Base-by-base conservation (phyloP, 1,284 basidiomycete species). In the Meira miltonrushii region DNA sequence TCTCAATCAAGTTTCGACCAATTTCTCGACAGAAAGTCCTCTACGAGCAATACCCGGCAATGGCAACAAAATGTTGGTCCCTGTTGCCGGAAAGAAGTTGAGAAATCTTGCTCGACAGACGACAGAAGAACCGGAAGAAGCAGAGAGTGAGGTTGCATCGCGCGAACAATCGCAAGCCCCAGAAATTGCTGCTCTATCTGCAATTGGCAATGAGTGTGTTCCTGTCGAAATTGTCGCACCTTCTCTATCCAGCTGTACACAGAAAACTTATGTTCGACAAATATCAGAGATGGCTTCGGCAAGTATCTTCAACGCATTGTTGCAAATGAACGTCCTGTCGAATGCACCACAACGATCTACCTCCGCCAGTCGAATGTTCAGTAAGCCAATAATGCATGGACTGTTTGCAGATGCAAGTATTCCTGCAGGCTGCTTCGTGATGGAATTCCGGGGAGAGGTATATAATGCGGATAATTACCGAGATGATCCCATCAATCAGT, bases 401-500 rank as follows among this genome's bases (percentile, higher is more conserved):
- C 68, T 81, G 13, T 81, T 80, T 58, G 76, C 81, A 7, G 69
- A 78, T 8, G 54, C 62, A 1, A 58, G 74, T 5, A 80, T 81
- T 43, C 53, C 79, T 2, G 62, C 78, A 0, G 80, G 80, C 12
- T 67, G 73, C 4, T 80, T 79, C 66, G 78, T 82, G 54, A 57
- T 66, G 40, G 73, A 78, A 52, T 68, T 79, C 33, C 57, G 61
- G 13, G 80, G 80, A 38, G 73, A 80, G 43, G 64, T 82, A 11
- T 64, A 67, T 47, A 69, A 72, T 43, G 69, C 79, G 12, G 71
- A 71, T 37, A 46, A 67, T 17, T 81, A 81, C 57, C 71, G 76
- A 39, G 57, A 58, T 11, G 80, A 84, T 66, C 81, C 82, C 6
- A 79, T 82, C 68, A 84, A 84, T 61, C 83, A 84, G 68, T 84